Evolutionary conservation across 2,329 filamentous ascomycete species (phyloP).

Genomic region (Fusarium graminum): DNA sequence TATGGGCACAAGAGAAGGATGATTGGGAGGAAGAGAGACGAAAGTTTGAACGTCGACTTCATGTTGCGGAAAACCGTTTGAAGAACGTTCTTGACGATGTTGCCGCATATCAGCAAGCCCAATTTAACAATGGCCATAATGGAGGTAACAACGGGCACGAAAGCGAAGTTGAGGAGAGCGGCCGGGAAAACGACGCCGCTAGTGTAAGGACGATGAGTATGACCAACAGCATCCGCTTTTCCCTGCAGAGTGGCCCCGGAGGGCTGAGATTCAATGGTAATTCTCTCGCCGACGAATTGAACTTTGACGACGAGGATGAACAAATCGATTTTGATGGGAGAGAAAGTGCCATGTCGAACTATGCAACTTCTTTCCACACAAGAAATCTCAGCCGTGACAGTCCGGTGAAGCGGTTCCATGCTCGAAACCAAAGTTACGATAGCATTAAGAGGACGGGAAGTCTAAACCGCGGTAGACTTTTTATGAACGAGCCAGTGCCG

Average conservation of each 20-base stretch:
- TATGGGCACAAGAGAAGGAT: conserved; percentile 88
- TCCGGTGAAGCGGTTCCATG: conserved; percentile 62
- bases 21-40: conserved; percentile 87
- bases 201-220: conserved; percentile 81
- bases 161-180: conserved; percentile 71
- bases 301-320: conserved; percentile 84
- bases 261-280: conserved; percentile 72
- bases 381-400: conserved; percentile 72
- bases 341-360: conserved; percentile 69
- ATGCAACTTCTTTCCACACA: conserved; percentile 60
- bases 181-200: conserved; percentile 75
- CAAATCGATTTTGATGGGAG: conserved; percentile 79
- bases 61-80: conserved; percentile 89
- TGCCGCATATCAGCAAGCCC: conserved; percentile 73
- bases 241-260: conserved; percentile 71
- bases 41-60: conserved; percentile 84
- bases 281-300: conserved; percentile 91
- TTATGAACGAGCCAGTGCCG: conserved; percentile 67
- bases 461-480: conserved; percentile 65
- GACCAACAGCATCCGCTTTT: conserved; percentile 79
- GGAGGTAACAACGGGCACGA: conserved; percentile 56
- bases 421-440: conserved; percentile 69
- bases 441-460: conserved; percentile 69
- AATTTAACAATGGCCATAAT: conserved; percentile 57
- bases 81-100: conserved; percentile 90